A percentile compares a stretch with the other conserved stretches of the same genome.
Evolutionary conservation across 306 rosid species (phyloP).

Genomic region (Ochetophila trinervis): DNA sequence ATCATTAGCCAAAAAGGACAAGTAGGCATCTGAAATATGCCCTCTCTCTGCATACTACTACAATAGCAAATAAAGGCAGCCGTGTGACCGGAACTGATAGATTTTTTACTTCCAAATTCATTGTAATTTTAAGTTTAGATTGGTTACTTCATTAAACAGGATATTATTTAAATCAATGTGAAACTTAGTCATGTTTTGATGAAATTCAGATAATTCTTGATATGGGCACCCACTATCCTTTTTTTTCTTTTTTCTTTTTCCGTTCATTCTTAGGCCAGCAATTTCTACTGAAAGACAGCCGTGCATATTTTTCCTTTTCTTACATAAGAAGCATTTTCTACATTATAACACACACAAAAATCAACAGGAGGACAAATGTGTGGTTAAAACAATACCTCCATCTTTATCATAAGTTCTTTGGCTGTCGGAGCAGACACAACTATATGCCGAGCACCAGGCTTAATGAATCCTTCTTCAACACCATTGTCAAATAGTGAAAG

Average conservation of each 20-base stretch:
- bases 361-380: constrained; percentile 12
- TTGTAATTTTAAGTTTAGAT: constrained; percentile 5
- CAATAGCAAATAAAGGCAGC: constrained; percentile 6
- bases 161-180: constrained; percentile 13
- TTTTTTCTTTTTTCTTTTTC: too few relatives aligned
- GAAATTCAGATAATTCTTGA: neutral
- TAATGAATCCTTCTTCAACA: constrained; percentile 88
- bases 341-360: neutral
- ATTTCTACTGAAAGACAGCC: constrained; percentile 9
- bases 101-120: constrained; percentile 5
- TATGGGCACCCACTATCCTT: too few relatives aligned
- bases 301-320: neutral
- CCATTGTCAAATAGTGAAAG: constrained; percentile 92
- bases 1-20: constrained; percentile 6
- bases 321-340: neutral
- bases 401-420: constrained; percentile 70
- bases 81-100: constrained; percentile 10
- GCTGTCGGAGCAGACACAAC: constrained; percentile 83
- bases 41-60: constrained; percentile 4
- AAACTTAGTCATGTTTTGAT: constrained; percentile 1
- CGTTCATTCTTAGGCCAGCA: neutral
- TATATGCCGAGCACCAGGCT: constrained; percentile 73
- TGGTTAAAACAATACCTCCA: constrained; percentile 60
- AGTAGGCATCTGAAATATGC: constrained; percentile 3
- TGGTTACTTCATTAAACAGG: constrained; percentile 16